A percentile compares a stretch with the other conserved stretches of the same genome.
Evolutionary conservation across 345 rosid genomes (phyloP).

Genomic region (Citrus mangshanensis): DNA sequence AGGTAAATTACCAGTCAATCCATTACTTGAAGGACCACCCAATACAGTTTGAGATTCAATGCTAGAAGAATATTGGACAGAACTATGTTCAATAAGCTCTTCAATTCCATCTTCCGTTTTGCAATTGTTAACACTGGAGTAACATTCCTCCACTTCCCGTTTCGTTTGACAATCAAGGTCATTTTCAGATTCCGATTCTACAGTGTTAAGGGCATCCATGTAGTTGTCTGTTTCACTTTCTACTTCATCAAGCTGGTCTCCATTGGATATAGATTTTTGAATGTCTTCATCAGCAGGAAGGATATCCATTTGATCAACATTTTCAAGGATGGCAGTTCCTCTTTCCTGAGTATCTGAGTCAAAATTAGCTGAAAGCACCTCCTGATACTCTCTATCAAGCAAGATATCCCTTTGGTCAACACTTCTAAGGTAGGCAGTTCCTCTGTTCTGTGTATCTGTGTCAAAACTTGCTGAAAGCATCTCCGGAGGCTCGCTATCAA

Average conservation of each 20-base stretch:
- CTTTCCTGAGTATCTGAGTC: slow-evolving; percentile 25
- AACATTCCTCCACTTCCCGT: slow-evolving; percentile 37
- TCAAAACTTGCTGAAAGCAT: slow-evolving; percentile 30
- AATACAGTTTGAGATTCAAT: slow-evolving; percentile 28
- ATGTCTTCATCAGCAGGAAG: slow-evolving; percentile 25
- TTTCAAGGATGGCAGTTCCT: slow-evolving; percentile 17
- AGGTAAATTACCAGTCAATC: slow-evolving; percentile 15
- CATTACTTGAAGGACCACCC: slow-evolving; percentile 22
- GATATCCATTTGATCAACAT: slow-evolving; percentile 25
- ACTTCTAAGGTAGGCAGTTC: slow-evolving; percentile 18
- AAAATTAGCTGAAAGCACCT: slow-evolving; percentile 29
- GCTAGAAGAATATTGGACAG: slow-evolving; percentile 22
- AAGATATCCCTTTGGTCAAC: slow-evolving; percentile 25
- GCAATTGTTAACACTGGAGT: slow-evolving; percentile 14
- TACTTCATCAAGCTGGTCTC: slow-evolving; percentile 39
- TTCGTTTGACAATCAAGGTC: slow-evolving; percentile 50
- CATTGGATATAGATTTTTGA: slow-evolving; percentile 27
- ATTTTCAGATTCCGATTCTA: slow-evolving; percentile 74
- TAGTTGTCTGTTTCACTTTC: slow-evolving; percentile 80
- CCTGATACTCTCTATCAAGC: slow-evolving; percentile 31
- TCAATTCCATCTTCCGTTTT: slow-evolving; percentile 21
- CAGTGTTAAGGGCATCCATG: slow-evolving; percentile 80
- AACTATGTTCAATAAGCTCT: slow-evolving; percentile 9
- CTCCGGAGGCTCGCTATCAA: slow-evolving; percentile 34
- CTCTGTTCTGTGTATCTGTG: slow-evolving; percentile 21